Evolutionary conservation across 345 rosid genomes (phyloP), one percentile per base, ranked within the genome.

Genomic region (Linum lewisii): DNA sequence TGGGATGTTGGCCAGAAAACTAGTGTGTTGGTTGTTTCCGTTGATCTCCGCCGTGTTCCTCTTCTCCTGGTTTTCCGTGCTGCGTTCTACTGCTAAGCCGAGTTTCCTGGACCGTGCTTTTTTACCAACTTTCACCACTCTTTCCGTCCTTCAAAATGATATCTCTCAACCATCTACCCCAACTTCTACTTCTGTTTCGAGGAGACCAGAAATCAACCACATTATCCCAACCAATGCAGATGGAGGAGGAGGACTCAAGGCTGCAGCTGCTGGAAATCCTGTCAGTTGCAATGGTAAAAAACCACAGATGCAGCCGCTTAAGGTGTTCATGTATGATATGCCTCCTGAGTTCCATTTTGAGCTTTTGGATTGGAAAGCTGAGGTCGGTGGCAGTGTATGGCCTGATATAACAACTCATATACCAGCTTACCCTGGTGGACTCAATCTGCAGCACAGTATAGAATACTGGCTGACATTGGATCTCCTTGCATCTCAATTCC

Each of bases 401-500:
- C 99, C 99, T 44, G 88, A 93, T 54, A 66, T 89, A 29, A 74
- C 60, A 53, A 54, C 68, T 34, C 62, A 57, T n/a, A 68, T 85
- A 59, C 99, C 97, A 0, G 58, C 51, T 1, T 82, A 93, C 71
- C 92, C 99, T 5, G 99, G 97, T 26, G 96, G 95, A 38, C 82
- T 89, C 77, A 93, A 93, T 70, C 68, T 89, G 90, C 97, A 93
- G 22, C 97, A 93, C 37, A 93, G 99, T 67, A 77, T 89, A 47
- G 99, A 89, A 64, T 93, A 87, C 65, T 93, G 99, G 99, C 73
- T 93, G 19, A 89, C 97, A 25, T 36, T 93, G 62, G 96, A 93
- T 73, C 88, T 93, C 38, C 84, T 93, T 29, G 81, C 84, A 61
- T 87, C 96, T 2, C 94, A 89, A 68, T 42, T 75, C 60, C 68